Evolutionary conservation across 139 green algal genomes (phyloP), one percentile per base, ranked within the genome.

Genomic region (Zygnema cylindricum): DNA sequence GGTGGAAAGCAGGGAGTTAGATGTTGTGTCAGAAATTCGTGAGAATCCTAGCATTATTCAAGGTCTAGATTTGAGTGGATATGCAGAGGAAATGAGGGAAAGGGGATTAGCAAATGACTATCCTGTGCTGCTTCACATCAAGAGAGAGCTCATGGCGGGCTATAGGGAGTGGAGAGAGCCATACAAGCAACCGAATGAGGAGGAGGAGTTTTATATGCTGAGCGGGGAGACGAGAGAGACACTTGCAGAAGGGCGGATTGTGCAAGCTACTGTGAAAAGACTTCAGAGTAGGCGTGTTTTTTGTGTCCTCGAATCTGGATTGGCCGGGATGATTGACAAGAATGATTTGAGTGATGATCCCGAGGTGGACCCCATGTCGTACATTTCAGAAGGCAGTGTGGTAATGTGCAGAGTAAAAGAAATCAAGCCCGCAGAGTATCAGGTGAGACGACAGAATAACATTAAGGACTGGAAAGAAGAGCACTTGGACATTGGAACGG

Each of bases 171-270:
- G 86, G 81, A 63, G 86, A 0, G 23, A 63, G 0, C 78, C 85
- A 41, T 91, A 90, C 36, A 32, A 85, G 21, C 32, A 23, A 25
- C 86, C 54, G 22, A 85, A 57, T 23, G 30, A 57, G 39, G 86
- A 91, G 43, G 81, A 87, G 55, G 40, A 89, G 63, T 91, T 91
- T 43, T 87, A 35, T 38, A 71, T 91, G 43, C 86, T 91, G 54
- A 90, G 38, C 30, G 86, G 86, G 2, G 86, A 91, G 81, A 79
- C 82, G 0, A 69, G 81, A 21, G 69, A 89, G 39, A 91, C 42
- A 3, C 54, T 91, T 0, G 81, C 79, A 16, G n/a, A 71, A 32
- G 86, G 86, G 11, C 30, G 42, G 33, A 36, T 91, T n/a, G 82
- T 91, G 32, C 85, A 90, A 69, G 86, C 81, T 22, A 86, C 43